Evolutionary conservation across 768 basidiomycete genomes (phyloP).

Genomic region (Mycena leptocephala): DNA sequence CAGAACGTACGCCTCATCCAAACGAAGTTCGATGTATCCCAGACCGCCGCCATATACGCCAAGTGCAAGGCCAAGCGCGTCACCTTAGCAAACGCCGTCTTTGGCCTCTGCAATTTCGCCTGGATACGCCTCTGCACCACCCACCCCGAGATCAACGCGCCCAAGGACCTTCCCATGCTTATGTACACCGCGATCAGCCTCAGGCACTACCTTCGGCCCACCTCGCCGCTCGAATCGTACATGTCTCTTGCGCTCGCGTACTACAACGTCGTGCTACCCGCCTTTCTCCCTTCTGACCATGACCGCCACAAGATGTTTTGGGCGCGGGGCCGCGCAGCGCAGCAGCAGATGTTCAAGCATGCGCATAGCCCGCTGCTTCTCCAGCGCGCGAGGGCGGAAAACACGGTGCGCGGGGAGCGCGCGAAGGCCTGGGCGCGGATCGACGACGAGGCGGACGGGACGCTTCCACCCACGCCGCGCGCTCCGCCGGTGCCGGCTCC

Average conservation of each 20-base stretch:
- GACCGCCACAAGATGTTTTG: conserved; percentile 29
- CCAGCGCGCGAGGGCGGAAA: conserved; percentile 23
- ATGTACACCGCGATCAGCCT: conserved; percentile 42
- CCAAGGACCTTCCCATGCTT: conserved; percentile 26
- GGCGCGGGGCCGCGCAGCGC: conserved; percentile 33
- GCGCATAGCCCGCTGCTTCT: conserved; percentile 34
- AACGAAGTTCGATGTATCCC: conserved; percentile 6
- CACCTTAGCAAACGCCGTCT: conserved; percentile 32
- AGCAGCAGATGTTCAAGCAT: conserved; percentile 31
- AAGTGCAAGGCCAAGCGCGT: conserved; percentile 36
- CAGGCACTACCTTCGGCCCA: conserved; percentile 30
- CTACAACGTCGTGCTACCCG: conserved; percentile 38
- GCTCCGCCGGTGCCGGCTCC: not conserved
- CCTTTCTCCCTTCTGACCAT: conserved; percentile 29
- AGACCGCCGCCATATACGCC: conserved; percentile 29
- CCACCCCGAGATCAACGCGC: conserved; percentile 19
- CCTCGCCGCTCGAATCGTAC: conserved; percentile 16
- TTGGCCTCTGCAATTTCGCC: conserved; percentile 37
- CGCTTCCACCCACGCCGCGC: not conserved
- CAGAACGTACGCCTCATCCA: not conserved
- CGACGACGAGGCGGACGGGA: conserved; percentile 62
- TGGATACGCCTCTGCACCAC: conserved; percentile 33
- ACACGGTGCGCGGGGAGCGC: conserved; percentile 27
- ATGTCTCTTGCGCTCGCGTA: conserved; percentile 41
- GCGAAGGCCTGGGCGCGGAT: conserved; percentile 59